phyloP scores from a whole-genome alignment of 305 asterid species.

The Nicotiana rustica region DNA sequence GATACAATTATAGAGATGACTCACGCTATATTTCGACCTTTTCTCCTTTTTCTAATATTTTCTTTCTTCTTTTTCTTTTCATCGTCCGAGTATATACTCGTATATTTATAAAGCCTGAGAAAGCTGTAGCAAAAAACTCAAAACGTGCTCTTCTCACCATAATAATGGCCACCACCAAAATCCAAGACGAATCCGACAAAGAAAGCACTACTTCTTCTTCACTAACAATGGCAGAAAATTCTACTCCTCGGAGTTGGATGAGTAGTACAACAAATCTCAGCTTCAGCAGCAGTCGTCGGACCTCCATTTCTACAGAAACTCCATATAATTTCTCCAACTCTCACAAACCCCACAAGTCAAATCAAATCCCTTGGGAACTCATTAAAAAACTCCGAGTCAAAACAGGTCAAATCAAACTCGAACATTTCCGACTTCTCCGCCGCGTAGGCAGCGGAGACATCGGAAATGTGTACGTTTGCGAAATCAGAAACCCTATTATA shows the following conservation, averaged over 20 bases:
- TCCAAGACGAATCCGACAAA: slow-evolving; percentile 51
- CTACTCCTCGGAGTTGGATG: slow-evolving; percentile 52
- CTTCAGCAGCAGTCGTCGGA: slow-evolving; percentile 51
- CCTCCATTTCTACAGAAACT: slow-evolving; percentile 41
- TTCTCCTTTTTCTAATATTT: too few relatives aligned
- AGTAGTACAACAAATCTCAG: slow-evolving; percentile 48
- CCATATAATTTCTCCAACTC: slow-evolving; percentile 25
- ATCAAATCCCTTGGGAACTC: slow-evolving; percentile 57
- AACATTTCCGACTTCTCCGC: slow-evolving; percentile 51
- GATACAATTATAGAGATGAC: too few relatives aligned
- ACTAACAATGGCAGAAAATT: slow-evolving; percentile 47
- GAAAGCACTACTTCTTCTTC: slow-evolving; percentile 55
- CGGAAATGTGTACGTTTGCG: slow-evolving; percentile 54
- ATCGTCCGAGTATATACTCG: too few relatives aligned
- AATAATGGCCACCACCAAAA: slow-evolving; percentile 47
- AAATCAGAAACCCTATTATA: slow-evolving; percentile 47
- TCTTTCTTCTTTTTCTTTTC: too few relatives aligned
- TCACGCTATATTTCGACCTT: too few relatives aligned
- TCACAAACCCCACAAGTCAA: slow-evolving; percentile 57
- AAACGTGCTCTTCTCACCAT: slow-evolving; percentile 43
- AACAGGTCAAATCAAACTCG: slow-evolving; percentile 53
- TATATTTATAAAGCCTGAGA: slow-evolving; percentile 39
- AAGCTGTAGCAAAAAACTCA: slow-evolving; percentile 38
- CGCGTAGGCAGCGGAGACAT: slow-evolving; percentile 56
- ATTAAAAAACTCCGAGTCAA: slow-evolving; percentile 47